A percentile compares a stretch with the other conserved stretches of the same genome.
phyloP scores from a whole-genome alignment of 306 rosid species.

The Pachyrhizus erosus region DNA sequence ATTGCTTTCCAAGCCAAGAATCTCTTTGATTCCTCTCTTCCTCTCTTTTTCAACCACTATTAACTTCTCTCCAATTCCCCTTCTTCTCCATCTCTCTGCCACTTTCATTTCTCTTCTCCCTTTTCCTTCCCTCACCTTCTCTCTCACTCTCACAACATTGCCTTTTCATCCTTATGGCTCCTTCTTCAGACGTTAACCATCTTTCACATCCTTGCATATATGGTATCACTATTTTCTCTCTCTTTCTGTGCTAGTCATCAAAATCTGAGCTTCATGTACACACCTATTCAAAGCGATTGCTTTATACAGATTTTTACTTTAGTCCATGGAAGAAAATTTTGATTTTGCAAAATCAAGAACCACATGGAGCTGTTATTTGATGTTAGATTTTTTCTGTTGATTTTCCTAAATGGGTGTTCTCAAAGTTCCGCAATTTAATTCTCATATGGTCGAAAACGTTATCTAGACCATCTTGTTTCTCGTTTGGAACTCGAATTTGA shows the following conservation, averaged over 20 bases:
- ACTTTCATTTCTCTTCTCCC: slow-evolving; percentile 48
- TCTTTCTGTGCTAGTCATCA: not conserved
- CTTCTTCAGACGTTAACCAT: slow-evolving; percentile 75
- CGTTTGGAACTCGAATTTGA: slow-evolving; percentile 4
- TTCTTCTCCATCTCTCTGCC: slow-evolving; percentile 52
- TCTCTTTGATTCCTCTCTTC: slow-evolving; percentile 73
- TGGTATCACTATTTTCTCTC: slow-evolving; percentile 54
- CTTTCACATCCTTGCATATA: slow-evolving; percentile 88
- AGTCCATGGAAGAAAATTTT: slow-evolving; percentile 1
- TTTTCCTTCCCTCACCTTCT: slow-evolving; percentile 22
- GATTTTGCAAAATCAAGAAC: slow-evolving; percentile 15
- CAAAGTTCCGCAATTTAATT: slow-evolving; percentile 37
- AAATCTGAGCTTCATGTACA: not conserved
- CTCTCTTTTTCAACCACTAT: slow-evolving; percentile 51
- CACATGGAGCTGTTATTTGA: slow-evolving; percentile 34
- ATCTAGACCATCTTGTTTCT: not conserved
- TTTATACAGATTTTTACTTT: slow-evolving; percentile 12
- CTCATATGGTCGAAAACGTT: not conserved
- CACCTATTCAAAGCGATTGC: not conserved
- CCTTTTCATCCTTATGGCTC: slow-evolving; percentile 53
- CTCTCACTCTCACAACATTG: slow-evolving; percentile 21
- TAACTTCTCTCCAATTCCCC: slow-evolving; percentile 64
- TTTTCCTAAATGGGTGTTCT: slow-evolving; percentile 35
- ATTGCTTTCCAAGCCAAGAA: slow-evolving; percentile 95
- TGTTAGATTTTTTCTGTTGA: not conserved